Evolutionary conservation across 345 rosid species (phyloP).

Genomic region (Ceriops zippeliana): DNA sequence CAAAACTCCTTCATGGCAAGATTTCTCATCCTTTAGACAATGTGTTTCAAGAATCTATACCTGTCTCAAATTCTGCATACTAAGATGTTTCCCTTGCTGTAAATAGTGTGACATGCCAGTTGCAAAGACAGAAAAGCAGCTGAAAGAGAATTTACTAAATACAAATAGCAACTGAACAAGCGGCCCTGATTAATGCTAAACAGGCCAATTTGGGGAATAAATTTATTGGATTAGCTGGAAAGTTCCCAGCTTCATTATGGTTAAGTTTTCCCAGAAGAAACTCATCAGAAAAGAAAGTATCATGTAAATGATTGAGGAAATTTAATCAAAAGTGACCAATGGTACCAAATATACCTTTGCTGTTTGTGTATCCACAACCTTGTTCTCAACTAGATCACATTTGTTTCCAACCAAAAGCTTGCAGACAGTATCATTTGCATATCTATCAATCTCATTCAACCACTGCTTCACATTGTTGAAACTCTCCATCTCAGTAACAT

Average conservation of each 20-base stretch:
- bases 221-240: no score
- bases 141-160: no score
- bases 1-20: no score
- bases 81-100: no score
- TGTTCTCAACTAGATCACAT: slow-evolving; percentile 71
- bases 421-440: slow-evolving; percentile 90
- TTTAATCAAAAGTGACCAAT: neutral
- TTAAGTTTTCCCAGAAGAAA: neutral
- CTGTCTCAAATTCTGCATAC: no score
- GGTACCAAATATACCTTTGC: slow-evolving; percentile 49
- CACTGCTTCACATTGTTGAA: slow-evolving; percentile 89
- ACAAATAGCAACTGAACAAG: no score
- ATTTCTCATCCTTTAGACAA: no score
- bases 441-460: slow-evolving; percentile 79
- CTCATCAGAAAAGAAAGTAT: neutral
- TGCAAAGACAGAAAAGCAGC: no score
- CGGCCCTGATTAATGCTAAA: neutral
- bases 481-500: slow-evolving; percentile 87
- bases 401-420: slow-evolving; percentile 82
- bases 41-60: no score
- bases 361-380: slow-evolving; percentile 78
- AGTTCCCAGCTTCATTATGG: no score
- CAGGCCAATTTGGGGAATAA: neutral
- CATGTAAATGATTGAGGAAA: neutral
- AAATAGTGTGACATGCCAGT: no score